These are phyloP conservation scores for Pseudomicrostroma phylloplanum DNA, from an alignment of 1,284 basidiomycete species.

Conservation along the genomic window DNA sequence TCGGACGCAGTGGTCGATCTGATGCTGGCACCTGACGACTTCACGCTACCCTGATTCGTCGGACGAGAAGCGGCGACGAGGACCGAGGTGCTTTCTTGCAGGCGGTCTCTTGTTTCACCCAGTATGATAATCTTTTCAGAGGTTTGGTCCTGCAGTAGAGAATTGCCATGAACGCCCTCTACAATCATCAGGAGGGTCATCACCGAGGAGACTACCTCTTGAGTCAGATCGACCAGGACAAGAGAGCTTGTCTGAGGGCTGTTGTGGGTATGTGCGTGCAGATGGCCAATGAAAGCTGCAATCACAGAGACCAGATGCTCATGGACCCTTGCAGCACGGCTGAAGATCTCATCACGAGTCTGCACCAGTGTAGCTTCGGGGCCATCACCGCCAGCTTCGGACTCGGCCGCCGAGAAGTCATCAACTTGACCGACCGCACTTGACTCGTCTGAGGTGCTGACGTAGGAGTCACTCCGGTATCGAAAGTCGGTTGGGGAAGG, in stretches of 20 bases:
- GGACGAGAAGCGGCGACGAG: conserved; percentile 74
- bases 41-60: conserved; percentile 9
- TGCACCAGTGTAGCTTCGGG: not conserved
- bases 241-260: conserved; percentile 81
- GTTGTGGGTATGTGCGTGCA: conserved; percentile 79
- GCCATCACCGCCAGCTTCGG: not conserved
- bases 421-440: not conserved
- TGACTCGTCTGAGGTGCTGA: not conserved
- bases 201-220: conserved; percentile 86
- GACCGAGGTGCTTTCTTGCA: conserved; percentile 78
- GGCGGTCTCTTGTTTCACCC: conserved; percentile 64
- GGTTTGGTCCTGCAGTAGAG: conserved; percentile 21
- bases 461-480: not conserved
- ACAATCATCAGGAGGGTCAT: conserved; percentile 85
- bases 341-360: conserved; percentile 57
- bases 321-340: conserved; percentile 59
- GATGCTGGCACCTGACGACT: conserved; percentile 52
- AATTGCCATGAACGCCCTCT: conserved; percentile 58
- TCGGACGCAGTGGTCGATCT: conserved; percentile 57
- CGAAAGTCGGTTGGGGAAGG: not conserved
- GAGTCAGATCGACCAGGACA: conserved; percentile 84
- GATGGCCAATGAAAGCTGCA: conserved; percentile 93
- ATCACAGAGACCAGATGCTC: conserved; percentile 73
- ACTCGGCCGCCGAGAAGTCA: not conserved
- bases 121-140: conserved; percentile 35